A percentile compares a stretch with the other conserved stretches of the same genome.
Evolutionary conservation across 2,329 filamentous ascomycete genomes (phyloP).

Genomic region (Talaromyces funiculosus): DNA sequence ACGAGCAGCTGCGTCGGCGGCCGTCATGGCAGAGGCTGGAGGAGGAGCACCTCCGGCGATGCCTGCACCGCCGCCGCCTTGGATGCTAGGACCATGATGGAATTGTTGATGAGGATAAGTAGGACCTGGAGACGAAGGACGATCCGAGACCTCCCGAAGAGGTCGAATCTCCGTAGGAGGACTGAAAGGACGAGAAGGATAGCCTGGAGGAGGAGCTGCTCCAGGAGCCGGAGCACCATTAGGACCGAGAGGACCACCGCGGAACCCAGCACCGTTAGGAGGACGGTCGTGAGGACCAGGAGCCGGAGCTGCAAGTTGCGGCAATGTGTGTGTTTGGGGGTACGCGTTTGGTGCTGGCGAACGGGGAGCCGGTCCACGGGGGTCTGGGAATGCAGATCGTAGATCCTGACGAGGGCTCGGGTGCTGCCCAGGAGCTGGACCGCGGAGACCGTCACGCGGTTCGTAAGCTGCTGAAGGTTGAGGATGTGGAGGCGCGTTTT

Average conservation of each 20-base stretch:
- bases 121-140: slow-evolving; percentile 85
- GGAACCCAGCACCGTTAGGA: slow-evolving; percentile 24
- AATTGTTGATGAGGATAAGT: slow-evolving; percentile 79
- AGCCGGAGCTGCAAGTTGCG: slow-evolving; percentile 46
- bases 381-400: slow-evolving; percentile 62
- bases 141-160: slow-evolving; percentile 63
- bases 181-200: slow-evolving; percentile 63
- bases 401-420: slow-evolving; percentile 72
- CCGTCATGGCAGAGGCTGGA: slow-evolving; percentile 59
- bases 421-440: slow-evolving; percentile 63
- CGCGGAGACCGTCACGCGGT: slow-evolving; percentile 69
- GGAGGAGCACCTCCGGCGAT: slow-evolving; percentile 65
- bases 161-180: slow-evolving; percentile 79
- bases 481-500: slow-evolving; percentile 48
- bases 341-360: slow-evolving; percentile 54
- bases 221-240: slow-evolving; percentile 49
- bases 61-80: slow-evolving; percentile 38
- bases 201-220: slow-evolving; percentile 64
- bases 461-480: slow-evolving; percentile 74
- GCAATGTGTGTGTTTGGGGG: slow-evolving; percentile 45
- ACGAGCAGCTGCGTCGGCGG: slow-evolving; percentile 62
- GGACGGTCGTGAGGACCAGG: slow-evolving; percentile 38
- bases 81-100: slow-evolving; percentile 62
- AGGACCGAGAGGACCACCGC: slow-evolving; percentile 48
- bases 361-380: slow-evolving; percentile 51